These are phyloP conservation scores for Leishmania guyanensis DNA, from an alignment of 208 protist species.

Conservation along the genomic window DNA sequence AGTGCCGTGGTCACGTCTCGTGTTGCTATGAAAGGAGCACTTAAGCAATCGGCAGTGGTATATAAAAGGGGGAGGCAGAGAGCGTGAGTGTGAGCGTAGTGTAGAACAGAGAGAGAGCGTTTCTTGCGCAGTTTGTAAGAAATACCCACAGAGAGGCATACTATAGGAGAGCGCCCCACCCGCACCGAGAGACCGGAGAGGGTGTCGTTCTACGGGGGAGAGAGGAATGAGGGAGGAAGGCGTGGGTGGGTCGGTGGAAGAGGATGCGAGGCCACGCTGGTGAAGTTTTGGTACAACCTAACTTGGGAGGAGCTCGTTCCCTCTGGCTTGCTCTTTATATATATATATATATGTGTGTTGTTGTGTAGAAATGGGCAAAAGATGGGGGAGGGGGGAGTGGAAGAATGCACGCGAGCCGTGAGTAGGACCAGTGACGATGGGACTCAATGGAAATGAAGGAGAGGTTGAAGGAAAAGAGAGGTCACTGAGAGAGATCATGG, in stretches of 20 bases:
- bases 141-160: neutral
- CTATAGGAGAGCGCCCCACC: conserved; percentile 13
- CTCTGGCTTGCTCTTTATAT: too few species aligned
- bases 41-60: neutral
- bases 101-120: neutral
- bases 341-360: neutral
- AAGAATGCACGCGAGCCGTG: neutral
- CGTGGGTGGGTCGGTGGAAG: too few species aligned
- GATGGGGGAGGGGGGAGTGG: neutral
- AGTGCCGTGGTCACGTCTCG: neutral
- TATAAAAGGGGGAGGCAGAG: neutral
- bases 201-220: too few species aligned
- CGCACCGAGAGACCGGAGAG: too few species aligned
- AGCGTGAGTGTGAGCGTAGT: neutral
- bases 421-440: neutral
- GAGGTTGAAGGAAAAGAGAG: conserved; percentile 8
- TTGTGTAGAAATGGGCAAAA: neutral
- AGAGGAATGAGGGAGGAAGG: too few species aligned
- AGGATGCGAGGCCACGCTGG: too few species aligned
- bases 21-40: neutral
- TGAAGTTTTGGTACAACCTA: too few species aligned
- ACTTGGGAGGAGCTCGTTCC: too few species aligned
- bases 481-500: neutral
- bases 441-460: neutral
- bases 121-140: neutral